phyloP scores from a whole-genome alignment of 345 rosid genomes.

The Arabidopsis arenosa region DNA sequence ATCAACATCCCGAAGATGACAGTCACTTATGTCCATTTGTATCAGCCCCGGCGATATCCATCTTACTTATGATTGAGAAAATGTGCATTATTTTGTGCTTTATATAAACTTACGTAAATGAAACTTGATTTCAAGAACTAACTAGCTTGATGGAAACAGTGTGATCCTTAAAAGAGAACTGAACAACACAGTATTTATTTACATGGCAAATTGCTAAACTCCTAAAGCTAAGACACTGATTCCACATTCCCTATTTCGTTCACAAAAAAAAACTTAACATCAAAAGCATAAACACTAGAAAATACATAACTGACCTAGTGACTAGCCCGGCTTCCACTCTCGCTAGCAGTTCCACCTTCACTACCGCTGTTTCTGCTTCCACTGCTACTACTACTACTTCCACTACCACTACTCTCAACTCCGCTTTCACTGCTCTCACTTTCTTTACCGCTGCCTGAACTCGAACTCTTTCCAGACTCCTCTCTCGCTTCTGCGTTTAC shows the following conservation, averaged over 20 bases:
- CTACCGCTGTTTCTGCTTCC: conserved; percentile 50
- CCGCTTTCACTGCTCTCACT: conserved; percentile 55
- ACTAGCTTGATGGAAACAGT: background rate
- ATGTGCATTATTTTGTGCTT: conserved; percentile 7
- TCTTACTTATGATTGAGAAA: background rate
- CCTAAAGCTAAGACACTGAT: background rate
- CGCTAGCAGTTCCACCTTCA: conserved; percentile 40
- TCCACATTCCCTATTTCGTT: background rate
- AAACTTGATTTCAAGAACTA: background rate
- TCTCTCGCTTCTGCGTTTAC: conserved; percentile 61
- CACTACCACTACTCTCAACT: conserved; percentile 55
- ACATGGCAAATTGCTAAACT: too few relatives aligned
- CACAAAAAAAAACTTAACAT: background rate
- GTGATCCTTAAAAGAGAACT: background rate
- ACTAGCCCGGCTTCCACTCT: conserved; percentile 20
- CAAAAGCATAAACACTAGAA: background rate
- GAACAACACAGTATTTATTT: background rate
- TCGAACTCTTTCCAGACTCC: conserved; percentile 50
- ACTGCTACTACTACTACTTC: conserved; percentile 53
- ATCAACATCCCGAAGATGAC: background rate
- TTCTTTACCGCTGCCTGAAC: conserved; percentile 66
- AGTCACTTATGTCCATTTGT: background rate
- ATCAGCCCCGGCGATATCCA: background rate
- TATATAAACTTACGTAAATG: background rate
- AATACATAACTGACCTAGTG: conserved; percentile 1